A percentile compares a stretch with the other conserved stretches of the same genome.
These are phyloP conservation scores for Celoporthe dispersa DNA, from an alignment of 2,329 filamentous ascomycete species.

Conservation along the genomic window DNA sequence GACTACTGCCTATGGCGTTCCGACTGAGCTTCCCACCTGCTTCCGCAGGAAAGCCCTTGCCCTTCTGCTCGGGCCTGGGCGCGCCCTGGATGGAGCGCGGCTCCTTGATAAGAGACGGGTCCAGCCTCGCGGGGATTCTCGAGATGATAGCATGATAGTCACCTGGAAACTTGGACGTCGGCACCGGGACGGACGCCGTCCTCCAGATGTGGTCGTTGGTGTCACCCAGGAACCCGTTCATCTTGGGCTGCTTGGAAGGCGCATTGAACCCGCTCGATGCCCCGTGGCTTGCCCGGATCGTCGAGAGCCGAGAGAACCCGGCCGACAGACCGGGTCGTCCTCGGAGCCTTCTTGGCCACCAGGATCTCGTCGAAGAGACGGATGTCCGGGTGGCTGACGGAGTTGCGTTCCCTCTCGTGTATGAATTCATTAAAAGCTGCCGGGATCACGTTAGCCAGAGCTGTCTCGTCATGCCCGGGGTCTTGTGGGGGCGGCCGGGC, in stretches of 20 bases:
- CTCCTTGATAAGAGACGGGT: slow-evolving; percentile 87
- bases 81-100: slow-evolving; percentile 87
- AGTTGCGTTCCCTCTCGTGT: slow-evolving; percentile 73
- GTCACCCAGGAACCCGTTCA: slow-evolving; percentile 69
- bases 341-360: slow-evolving; percentile 72
- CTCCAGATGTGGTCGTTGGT: slow-evolving; percentile 81
- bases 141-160: slow-evolving; percentile 66
- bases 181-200: slow-evolving; percentile 63
- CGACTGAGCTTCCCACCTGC: slow-evolving; percentile 47
- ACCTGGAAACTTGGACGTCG: slow-evolving; percentile 64
- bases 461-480: neutral
- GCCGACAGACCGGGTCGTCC: slow-evolving; percentile 69
- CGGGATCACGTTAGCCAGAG: slow-evolving; percentile 34
- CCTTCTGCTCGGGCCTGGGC: slow-evolving; percentile 64
- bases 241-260: slow-evolving; percentile 44
- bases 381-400: slow-evolving; percentile 65
- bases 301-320: slow-evolving; percentile 66
- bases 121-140: slow-evolving; percentile 79
- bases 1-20: slow-evolving; percentile 7
- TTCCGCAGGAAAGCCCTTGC: slow-evolving; percentile 58
- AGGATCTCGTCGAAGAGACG: slow-evolving; percentile 86
- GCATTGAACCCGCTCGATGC: slow-evolving; percentile 47
- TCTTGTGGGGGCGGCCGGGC: no score
- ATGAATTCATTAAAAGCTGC: slow-evolving; percentile 81
- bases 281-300: slow-evolving; percentile 61